Conservation (phyloP, 2,329 filamentous ascomycete species). For the Alternaria triticimaculans region DNA sequence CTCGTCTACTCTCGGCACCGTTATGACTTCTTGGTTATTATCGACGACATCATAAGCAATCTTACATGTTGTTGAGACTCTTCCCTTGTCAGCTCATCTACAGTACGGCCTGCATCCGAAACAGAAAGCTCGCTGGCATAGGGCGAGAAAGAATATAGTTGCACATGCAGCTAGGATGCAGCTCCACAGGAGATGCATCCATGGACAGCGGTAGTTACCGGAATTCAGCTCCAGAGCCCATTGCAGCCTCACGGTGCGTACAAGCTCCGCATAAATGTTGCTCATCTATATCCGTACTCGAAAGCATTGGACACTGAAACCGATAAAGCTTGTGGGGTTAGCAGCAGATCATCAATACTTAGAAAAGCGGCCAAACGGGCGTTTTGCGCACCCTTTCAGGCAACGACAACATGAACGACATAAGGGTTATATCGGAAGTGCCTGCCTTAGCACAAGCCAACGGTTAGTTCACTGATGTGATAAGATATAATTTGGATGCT, state of each 20-base stretch:
- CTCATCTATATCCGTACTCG: not conserved
- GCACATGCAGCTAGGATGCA: slow-evolving; percentile 2
- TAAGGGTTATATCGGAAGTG: not conserved
- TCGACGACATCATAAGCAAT: not conserved
- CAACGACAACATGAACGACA: not conserved
- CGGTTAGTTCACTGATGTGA: not conserved
- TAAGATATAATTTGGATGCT: not conserved
- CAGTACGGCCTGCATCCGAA: slow-evolving; percentile 11
- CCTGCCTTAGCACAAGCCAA: not conserved
- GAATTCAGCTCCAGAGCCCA: not conserved
- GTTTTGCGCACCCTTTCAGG: not conserved
- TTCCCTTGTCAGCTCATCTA: slow-evolving; percentile 6
- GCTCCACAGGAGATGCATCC: slow-evolving; percentile 1
- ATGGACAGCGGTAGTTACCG: slow-evolving; percentile 9
- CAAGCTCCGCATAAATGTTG: not conserved
- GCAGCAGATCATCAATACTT: not conserved
- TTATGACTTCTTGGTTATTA: not conserved
- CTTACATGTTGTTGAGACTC: slow-evolving; percentile 12
- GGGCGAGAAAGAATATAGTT: slow-evolving; percentile 8
- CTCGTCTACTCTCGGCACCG: slow-evolving; percentile 1
- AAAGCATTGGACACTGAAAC: not conserved
- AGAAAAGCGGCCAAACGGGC: not conserved
- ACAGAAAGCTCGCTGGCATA: slow-evolving; percentile 8
- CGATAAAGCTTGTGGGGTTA: not conserved
- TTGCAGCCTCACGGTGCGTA: not conserved